Evolutionary conservation across 768 basidiomycete species (phyloP).

Genomic region (Glaciozyma martinii): DNA sequence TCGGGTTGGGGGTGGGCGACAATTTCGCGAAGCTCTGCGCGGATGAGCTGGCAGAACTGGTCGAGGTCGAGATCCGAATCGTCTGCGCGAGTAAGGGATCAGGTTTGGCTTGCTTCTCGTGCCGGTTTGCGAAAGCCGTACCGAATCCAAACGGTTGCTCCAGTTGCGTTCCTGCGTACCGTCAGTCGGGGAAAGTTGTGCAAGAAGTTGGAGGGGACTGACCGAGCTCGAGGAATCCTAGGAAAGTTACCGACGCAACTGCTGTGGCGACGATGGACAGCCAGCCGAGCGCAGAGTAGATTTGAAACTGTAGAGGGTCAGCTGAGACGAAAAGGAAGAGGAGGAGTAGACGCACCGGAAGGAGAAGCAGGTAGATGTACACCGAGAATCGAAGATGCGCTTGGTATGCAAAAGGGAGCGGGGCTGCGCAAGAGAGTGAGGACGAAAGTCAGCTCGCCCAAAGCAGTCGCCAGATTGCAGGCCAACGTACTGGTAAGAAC

Average conservation of each 20-base stretch:
- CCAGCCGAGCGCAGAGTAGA: constrained; percentile 19
- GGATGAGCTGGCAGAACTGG: constrained; percentile 57
- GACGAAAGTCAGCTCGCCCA: too few relatives aligned
- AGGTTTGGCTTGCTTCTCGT: too few relatives aligned
- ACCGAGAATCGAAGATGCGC: neutral
- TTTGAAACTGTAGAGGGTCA: neutral
- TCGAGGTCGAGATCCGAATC: constrained; percentile 45
- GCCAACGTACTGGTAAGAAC: constrained; percentile 33
- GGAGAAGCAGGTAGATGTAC: constrained; percentile 35
- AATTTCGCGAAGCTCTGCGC: constrained; percentile 62
- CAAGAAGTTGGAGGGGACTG: constrained; percentile 30
- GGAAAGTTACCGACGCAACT: constrained; percentile 31
- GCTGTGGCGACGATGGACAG: constrained; percentile 36
- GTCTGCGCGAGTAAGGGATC: neutral
- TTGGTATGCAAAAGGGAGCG: constrained; percentile 38
- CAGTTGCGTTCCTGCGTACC: neutral
- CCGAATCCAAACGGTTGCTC: too few relatives aligned
- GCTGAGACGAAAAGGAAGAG: neutral
- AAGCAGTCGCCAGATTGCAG: too few relatives aligned
- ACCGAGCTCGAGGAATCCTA: constrained; percentile 40
- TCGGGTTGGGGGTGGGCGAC: constrained; percentile 52
- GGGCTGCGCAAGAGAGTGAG: constrained; percentile 14
- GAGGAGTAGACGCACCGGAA: constrained; percentile 23
- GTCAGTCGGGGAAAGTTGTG: neutral
- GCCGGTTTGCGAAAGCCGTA: too few relatives aligned